A percentile compares a stretch with the other conserved stretches of the same genome.
Conservation (phyloP, 768 basidiomycete genomes). For the Boletus coccyginus region DNA sequence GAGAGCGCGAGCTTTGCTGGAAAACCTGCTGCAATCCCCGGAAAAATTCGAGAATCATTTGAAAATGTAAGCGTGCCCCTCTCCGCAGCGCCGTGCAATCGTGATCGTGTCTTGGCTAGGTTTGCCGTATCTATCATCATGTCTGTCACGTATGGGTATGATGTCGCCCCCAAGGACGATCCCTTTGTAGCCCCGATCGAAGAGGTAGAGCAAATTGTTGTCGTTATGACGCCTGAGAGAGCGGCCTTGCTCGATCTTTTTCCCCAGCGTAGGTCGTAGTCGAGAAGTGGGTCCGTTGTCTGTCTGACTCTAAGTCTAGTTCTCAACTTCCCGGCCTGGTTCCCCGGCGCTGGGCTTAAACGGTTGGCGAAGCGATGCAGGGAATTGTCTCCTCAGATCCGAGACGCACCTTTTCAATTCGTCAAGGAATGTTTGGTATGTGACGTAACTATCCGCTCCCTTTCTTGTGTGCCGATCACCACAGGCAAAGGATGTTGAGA, state of each 20-base stretch:
- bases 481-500: constrained; percentile 20
- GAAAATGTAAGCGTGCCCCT: constrained; percentile 18
- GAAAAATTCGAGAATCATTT: constrained; percentile 12
- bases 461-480: not conserved
- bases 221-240: constrained; percentile 20
- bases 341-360: constrained; percentile 12
- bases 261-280: constrained; percentile 18
- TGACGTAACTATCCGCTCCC: not conserved
- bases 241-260: constrained; percentile 17
- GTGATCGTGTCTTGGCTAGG: constrained; percentile 2
- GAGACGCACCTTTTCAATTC: constrained; percentile 21
- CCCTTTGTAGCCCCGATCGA: constrained; percentile 14
- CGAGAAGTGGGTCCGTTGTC: not conserved
- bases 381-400: constrained; percentile 10
- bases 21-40: constrained; percentile 12
- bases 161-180: constrained; percentile 18
- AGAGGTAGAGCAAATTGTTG: constrained; percentile 6
- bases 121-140: constrained; percentile 20
- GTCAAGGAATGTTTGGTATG: constrained; percentile 22
- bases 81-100: not conserved
- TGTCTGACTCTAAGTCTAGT: constrained; percentile 9
- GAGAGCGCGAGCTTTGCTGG: constrained; percentile 6
- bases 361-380: constrained; percentile 7
- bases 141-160: constrained; percentile 20
- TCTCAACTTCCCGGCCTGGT: constrained; percentile 18